Evolutionary conservation across 306 rosid species (phyloP).

Genomic region (Gleditsia sinensis): DNA sequence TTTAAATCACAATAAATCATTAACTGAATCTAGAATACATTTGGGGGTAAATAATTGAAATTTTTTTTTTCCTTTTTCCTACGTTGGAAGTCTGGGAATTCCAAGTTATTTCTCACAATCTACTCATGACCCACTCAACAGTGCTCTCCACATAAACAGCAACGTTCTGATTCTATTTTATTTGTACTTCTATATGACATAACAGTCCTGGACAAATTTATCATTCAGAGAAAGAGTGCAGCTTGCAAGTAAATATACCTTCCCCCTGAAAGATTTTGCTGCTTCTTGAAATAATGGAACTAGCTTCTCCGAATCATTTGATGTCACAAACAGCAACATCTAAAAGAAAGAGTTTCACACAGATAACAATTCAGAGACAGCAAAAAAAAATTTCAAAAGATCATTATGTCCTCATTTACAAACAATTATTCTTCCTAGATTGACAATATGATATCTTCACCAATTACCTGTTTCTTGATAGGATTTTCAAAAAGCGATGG

Average conservation of each 20-base stretch:
- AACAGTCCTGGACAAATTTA: constrained; percentile 22
- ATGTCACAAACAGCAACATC: constrained; percentile 75
- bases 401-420: constrained; percentile 1
- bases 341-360: constrained; percentile 41
- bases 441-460: constrained; percentile 1
- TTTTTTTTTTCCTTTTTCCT: not conserved
- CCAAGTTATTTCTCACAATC: not conserved
- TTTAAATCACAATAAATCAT: constrained; percentile 27
- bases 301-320: constrained; percentile 70
- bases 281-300: constrained; percentile 70
- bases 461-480: constrained; percentile 88
- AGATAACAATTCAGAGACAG: too few species aligned
- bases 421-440: constrained; percentile 23
- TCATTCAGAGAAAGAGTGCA: constrained; percentile 11
- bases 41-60: not conserved
- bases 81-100: not conserved
- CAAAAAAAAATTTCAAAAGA: constrained; percentile 36
- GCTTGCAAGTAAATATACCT: constrained; percentile 56
- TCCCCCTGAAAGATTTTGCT: constrained; percentile 87
- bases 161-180: not conserved
- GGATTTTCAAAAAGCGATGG: constrained; percentile 76
- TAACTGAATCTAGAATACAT: constrained; percentile 20
- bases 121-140: not conserved
- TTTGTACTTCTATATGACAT: not conserved
- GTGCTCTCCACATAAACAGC: not conserved